Conservation (phyloP, 345 rosid species). For the Reutealis trisperma region DNA sequence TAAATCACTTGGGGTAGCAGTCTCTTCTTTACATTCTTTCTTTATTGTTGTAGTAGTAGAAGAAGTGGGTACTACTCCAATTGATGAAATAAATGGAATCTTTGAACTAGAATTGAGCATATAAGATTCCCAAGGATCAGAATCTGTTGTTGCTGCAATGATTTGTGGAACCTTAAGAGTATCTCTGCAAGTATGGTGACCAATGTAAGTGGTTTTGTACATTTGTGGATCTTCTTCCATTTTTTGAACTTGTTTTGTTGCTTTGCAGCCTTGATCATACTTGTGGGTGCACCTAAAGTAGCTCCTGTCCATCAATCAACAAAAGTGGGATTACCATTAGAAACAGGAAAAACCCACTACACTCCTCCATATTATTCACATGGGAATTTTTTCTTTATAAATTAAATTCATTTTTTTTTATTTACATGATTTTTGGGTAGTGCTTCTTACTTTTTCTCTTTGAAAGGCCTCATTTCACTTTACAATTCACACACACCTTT, state of each 20-base stretch:
- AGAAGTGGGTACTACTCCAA: too few species aligned
- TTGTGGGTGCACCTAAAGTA: constrained; percentile 87
- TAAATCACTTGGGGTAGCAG: constrained; percentile 7
- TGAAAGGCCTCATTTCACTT: too few species aligned
- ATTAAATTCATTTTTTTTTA: too few species aligned
- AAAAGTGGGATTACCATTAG: constrained; percentile 11
- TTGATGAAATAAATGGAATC: neutral
- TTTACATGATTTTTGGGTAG: too few species aligned
- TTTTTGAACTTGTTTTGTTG: constrained; percentile 83
- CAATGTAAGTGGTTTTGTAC: constrained; percentile 56
- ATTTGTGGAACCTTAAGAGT: constrained; percentile 17
- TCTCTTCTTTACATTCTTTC: constrained; percentile 27
- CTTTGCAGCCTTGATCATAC: constrained; percentile 63
- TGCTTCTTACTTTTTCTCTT: too few species aligned
- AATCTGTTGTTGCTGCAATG: constrained; percentile 3
- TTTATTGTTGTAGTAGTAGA: neutral
- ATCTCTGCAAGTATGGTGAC: constrained; percentile 61
- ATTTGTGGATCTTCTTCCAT: constrained; percentile 44
- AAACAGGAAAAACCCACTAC: neutral
- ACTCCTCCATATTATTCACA: neutral
- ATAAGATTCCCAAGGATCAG: constrained; percentile 16
- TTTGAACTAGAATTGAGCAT: neutral
- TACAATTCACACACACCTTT: neutral
- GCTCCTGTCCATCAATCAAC: constrained; percentile 48
- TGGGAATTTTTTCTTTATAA: too few species aligned